phyloP scores from a whole-genome alignment of 331 rosid species.

The Quercus phellos region DNA sequence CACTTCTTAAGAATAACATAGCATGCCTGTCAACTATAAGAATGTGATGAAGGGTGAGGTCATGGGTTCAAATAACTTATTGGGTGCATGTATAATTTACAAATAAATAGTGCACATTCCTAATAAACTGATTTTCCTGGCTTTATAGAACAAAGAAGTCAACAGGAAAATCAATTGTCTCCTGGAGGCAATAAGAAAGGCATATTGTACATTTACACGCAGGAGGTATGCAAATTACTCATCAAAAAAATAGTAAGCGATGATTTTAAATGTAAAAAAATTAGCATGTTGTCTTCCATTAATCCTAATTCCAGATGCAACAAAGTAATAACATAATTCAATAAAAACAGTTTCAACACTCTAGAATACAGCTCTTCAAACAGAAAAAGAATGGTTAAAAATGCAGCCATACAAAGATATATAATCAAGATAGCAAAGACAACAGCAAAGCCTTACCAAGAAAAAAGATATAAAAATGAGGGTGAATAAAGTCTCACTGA shows the following conservation, averaged over 20 bases:
- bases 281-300: neutral
- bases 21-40: neutral
- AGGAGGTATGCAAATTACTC: neutral
- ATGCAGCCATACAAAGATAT: neutral
- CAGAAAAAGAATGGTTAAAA: conserved; percentile 1
- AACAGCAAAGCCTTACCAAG: conserved; percentile 52
- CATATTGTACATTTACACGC: neutral
- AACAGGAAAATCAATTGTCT: neutral
- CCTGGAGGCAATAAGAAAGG: neutral
- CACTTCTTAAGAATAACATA: neutral
- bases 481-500: conserved; percentile 81
- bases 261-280: neutral
- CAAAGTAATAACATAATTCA: neutral
- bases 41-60: no score
- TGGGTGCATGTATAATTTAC: no score
- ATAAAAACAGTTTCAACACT: neutral
- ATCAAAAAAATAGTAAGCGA: no score
- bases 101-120: neutral
- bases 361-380: neutral
- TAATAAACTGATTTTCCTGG: neutral
- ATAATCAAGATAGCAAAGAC: neutral
- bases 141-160: neutral
- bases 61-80: no score
- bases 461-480: conserved; percentile 72
- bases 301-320: neutral